Evolutionary conservation across 768 basidiomycete species (phyloP), one percentile per base, ranked within the genome.

Genomic region (Leccinum boreale): DNA sequence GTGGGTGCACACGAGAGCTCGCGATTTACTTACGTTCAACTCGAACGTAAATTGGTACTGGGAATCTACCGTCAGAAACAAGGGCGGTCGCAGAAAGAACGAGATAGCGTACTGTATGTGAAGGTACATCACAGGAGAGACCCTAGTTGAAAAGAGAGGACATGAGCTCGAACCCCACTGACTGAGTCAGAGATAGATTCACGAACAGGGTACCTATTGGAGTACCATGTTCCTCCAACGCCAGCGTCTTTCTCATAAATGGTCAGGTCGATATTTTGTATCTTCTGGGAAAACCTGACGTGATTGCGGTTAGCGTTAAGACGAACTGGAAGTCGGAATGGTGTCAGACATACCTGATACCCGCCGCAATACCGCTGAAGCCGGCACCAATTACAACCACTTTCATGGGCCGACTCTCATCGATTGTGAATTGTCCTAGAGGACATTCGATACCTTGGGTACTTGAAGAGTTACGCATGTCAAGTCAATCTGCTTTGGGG

Each of bases 21-120:
- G 24, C 7, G 3, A 14, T 28, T 6, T 60, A 14, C 72, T 57
- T 59, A 78, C 81, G 59, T 85, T 82, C 12, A 75, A 70, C 56
- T 81, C 81, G 59, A 85, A 86, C 0, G 82, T 80, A 29, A 81
- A 73, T 67, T 86, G 84, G 62, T 85, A 85, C 83, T 86, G 56
- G 42, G 12, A 45, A 45, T 14, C 44, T 23, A 7, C 5, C 44
- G 2, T 45, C 12, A 45, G 21, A 50, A 2, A 49, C 19, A 26
- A 29, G 8, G 28, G n/a, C 7, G n/a, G 15, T 39, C 26, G 35
- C 19, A 19, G 64, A 4, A 17, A 24, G 46, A 24, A 17, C n/a
- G 53, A 59, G n/a, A 26, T 49, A 58, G 61, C 78, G 59, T 65
- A 84, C 83, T 42, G 74, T 77, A 56, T 83, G 83, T 1, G 84